Percentiles rank a stretch among this genome's conserved stretches.
phyloP scores from a whole-genome alignment of 2,329 filamentous ascomycete genomes.

The Epichloe uncinata region DNA sequence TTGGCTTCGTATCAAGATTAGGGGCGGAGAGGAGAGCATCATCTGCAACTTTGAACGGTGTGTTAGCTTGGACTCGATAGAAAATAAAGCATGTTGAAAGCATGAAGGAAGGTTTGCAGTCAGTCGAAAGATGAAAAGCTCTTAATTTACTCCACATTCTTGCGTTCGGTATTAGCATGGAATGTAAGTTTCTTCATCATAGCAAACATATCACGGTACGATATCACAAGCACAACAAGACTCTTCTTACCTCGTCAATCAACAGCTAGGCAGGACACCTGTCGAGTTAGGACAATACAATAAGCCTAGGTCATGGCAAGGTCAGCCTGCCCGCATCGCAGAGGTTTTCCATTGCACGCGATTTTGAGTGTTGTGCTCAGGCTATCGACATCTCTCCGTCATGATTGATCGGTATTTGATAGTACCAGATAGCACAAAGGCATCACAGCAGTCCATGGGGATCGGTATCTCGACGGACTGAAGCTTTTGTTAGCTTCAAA shows the following conservation, averaged over 20 bases:
- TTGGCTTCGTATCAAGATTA: slow-evolving; percentile 39
- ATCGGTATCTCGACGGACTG: neutral
- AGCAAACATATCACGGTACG: slow-evolving; percentile 12
- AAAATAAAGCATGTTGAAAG: slow-evolving; percentile 12
- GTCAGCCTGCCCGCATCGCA: neutral
- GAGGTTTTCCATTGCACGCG: neutral
- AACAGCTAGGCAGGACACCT: neutral
- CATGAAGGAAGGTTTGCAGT: slow-evolving; percentile 25
- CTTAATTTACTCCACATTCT: slow-evolving; percentile 53
- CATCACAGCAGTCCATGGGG: slow-evolving; percentile 21
- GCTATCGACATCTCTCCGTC: slow-evolving; percentile 24
- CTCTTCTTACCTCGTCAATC: slow-evolving; percentile 13
- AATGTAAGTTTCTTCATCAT: slow-evolving; percentile 59
- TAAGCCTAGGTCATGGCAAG: neutral
- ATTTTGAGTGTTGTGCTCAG: slow-evolving; percentile 12
- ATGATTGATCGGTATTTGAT: slow-evolving; percentile 31
- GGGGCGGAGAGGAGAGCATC: neutral
- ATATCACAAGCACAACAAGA: neutral
- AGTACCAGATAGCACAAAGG: slow-evolving; percentile 26
- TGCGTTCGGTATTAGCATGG: slow-evolving; percentile 64
- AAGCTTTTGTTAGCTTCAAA: slow-evolving; percentile 3
- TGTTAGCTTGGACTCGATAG: slow-evolving; percentile 6
- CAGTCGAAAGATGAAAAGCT: slow-evolving; percentile 83
- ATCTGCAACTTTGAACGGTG: neutral
- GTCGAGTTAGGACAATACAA: neutral